A percentile compares a stretch with the other conserved stretches of the same genome.
Evolutionary conservation across 2,329 filamentous ascomycete species (phyloP).

Genomic region (Colletotrichum neosansevieriae): DNA sequence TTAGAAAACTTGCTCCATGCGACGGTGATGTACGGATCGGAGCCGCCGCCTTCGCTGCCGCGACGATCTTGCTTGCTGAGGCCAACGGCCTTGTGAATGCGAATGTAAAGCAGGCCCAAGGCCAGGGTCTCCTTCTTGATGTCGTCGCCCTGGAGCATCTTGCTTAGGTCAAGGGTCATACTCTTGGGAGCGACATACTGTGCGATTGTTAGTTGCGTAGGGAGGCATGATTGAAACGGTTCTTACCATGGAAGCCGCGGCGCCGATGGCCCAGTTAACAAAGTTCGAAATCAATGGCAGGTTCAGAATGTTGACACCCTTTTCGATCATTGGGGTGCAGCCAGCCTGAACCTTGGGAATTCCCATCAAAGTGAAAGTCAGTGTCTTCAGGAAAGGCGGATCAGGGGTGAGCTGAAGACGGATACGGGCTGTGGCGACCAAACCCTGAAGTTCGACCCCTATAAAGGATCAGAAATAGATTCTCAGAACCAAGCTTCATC

Average conservation of each 20-base stretch:
- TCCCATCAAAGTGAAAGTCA: slow-evolving; percentile 96
- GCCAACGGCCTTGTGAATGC: slow-evolving; percentile 87
- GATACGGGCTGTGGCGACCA: slow-evolving; percentile 77
- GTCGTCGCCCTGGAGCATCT: slow-evolving; percentile 90
- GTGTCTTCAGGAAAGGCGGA: slow-evolving; percentile 89
- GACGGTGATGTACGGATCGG: slow-evolving; percentile 94
- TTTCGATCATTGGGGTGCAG: slow-evolving; percentile 92
- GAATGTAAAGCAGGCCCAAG: slow-evolving; percentile 89
- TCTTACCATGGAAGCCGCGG: slow-evolving; percentile 79
- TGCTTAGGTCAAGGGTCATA: slow-evolving; percentile 90
- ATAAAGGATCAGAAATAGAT: slow-evolving; percentile 64
- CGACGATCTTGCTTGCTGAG: slow-evolving; percentile 92
- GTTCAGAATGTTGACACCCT: slow-evolving; percentile 90
- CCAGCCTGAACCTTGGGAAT: slow-evolving; percentile 89
- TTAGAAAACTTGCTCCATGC: slow-evolving; percentile 97
- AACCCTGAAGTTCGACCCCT: slow-evolving; percentile 79
- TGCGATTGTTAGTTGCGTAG: neutral
- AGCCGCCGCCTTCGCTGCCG: slow-evolving; percentile 86
- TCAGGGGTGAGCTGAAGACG: slow-evolving; percentile 84
- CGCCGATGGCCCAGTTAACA: slow-evolving; percentile 92
- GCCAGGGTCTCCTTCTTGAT: slow-evolving; percentile 91
- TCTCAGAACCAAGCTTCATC: slow-evolving; percentile 41
- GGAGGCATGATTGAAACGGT: rapidly evolving
- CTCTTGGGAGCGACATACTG: slow-evolving; percentile 91
- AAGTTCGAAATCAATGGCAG: slow-evolving; percentile 95